phyloP scores from a whole-genome alignment of 306 rosid genomes.

The Castanea mollissima region DNA sequence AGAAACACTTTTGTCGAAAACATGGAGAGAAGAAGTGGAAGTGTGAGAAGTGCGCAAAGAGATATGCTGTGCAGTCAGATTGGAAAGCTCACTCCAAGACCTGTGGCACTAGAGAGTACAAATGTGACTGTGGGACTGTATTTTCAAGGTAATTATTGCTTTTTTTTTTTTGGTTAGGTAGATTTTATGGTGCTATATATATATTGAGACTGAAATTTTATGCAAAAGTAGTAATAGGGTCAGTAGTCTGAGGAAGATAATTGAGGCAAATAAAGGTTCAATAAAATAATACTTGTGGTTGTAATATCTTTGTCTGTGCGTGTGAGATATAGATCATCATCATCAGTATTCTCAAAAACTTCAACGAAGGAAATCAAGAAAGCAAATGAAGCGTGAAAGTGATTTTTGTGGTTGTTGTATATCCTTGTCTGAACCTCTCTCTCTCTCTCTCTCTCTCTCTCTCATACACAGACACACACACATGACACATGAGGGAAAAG shows the following conservation, averaged over 20 bases:
- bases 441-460: conserved; percentile 14
- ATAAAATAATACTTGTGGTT: not conserved
- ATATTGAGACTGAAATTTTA: not conserved
- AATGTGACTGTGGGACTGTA: conserved; percentile 88
- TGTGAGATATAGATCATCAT: conserved; percentile 16
- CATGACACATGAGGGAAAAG: conserved; percentile 6
- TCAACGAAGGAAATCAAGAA: conserved; percentile 2
- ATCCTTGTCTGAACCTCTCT: conserved; percentile 17
- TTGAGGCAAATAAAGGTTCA: not conserved
- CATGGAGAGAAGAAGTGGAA: conserved; percentile 97
- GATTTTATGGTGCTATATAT: not conserved
- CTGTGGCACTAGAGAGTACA: conserved; percentile 88
- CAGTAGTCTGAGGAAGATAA: not conserved
- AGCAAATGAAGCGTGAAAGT: conserved; percentile 19
- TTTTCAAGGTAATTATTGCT: conserved; percentile 65
- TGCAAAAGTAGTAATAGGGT: conserved; percentile 6
- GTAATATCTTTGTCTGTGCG: conserved; percentile 5
- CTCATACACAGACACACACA: not conserved
- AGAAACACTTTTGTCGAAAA: conserved; percentile 91
- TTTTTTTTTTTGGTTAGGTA: not conserved
- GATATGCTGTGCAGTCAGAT: conserved; percentile 88
- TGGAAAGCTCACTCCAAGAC: conserved; percentile 93
- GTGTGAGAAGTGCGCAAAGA: conserved; percentile 84
- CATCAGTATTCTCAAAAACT: not conserved
- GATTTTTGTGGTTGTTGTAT: conserved; percentile 11